Base-by-base conservation (phyloP, 768 basidiomycete species). In the Tylopilus sp. region DNA sequence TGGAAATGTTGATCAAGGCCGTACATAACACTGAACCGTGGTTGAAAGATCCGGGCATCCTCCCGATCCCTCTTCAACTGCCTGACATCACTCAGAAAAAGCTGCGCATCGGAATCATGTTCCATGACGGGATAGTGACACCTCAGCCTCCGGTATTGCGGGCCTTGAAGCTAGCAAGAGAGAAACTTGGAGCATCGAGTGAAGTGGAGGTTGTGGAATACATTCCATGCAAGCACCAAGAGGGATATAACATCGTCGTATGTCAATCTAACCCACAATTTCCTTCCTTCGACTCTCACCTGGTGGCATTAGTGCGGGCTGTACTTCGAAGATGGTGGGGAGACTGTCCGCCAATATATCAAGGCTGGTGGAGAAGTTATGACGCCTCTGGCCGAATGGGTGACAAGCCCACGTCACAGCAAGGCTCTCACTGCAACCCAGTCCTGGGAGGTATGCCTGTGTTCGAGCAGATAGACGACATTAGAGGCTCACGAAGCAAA, bases 61-160 rank as follows among this genome's bases (percentile, higher is more conserved):
- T 73, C 16, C 70, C 71, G 2, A 63, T 74, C 11, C 60, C 65
- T 2, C 46, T 68, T 0, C 22, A 26, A 54, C 52, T 71, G 12
- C 61, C 52, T 42, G 64, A 71, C 48, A 54, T 50, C 44, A 54
- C 31, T 12, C 60, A 47, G 50, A 74, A 55, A 34, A 69, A 66
- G 55, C 60, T 75, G 49, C 58, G 57, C 3, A 49, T 64, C n/a
- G 63, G 63, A 17, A 53, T 65, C 26, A 64, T 65, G 53, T 64
- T 71, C 61, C 63, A 71, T 50, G 75, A 80, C 49, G 69, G 60
- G 2, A 56, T 72, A 4, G 72, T 74, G 2, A 52, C 62, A 29
- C 76, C 78, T 8, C 69, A 72, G 12, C 75, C 78, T 19, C 79
- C 80, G 0, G 61, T 74, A 30, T 48, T 58, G 14, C 69, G 79